phyloP scores from a whole-genome alignment of 805 yeast species.

The Sungouiozyma intestinalis region DNA sequence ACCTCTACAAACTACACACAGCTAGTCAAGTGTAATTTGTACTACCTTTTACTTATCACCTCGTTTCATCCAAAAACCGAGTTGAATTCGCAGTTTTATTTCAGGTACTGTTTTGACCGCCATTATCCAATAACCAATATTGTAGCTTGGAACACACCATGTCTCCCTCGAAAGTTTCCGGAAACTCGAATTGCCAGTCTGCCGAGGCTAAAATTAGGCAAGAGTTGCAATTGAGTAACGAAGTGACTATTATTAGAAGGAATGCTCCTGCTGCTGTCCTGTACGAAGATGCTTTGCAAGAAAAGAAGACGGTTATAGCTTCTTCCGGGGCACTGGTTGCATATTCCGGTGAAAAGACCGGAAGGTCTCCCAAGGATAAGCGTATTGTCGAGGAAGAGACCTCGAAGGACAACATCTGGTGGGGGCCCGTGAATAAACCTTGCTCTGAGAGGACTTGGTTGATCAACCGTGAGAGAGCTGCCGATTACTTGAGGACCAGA shows the following conservation, averaged over 20 bases:
- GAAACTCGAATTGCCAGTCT: constrained; percentile 7
- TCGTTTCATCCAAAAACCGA: too few species aligned
- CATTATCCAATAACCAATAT: too few species aligned
- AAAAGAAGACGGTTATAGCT: constrained; percentile 82
- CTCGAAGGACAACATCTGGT: constrained; percentile 81
- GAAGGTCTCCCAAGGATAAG: constrained; percentile 97
- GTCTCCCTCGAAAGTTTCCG: constrained; percentile 8
- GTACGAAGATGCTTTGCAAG: constrained; percentile 89
- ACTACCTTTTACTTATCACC: too few species aligned
- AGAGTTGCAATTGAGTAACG: constrained; percentile 43
- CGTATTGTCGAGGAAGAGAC: constrained; percentile 93
- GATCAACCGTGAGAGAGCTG: constrained; percentile 91
- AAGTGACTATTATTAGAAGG: constrained; percentile 59
- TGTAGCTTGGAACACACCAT: not conserved
- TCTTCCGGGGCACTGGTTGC: constrained; percentile 94
- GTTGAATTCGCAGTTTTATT: too few species aligned
- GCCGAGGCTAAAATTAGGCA: constrained; percentile 25
- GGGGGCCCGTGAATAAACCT: constrained; percentile 98
- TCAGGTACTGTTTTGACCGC: too few species aligned
- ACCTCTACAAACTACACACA: too few species aligned
- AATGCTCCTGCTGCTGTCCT: constrained; percentile 88
- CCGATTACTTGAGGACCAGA: constrained; percentile 92
- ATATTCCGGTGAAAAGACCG: constrained; percentile 90
- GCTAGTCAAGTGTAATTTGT: too few species aligned
- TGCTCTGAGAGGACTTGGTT: constrained; percentile 91